Base-by-base conservation (phyloP, 768 basidiomycete species). In the Artomyces pyxidatus region DNA sequence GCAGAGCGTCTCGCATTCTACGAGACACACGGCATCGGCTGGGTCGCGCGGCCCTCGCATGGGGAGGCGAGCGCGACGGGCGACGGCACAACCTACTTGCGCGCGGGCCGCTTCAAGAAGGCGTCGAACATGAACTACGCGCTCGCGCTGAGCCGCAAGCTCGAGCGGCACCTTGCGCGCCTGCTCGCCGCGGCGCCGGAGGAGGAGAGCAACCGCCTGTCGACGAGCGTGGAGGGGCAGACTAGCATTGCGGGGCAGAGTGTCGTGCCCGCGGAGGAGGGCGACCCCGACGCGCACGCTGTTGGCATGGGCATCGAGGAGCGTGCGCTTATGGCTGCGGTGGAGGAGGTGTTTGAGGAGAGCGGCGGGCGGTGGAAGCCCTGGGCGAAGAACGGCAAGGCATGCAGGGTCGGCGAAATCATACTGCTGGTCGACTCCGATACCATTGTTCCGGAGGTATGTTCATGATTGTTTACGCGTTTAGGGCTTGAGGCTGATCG, bases 1-100 rank as follows among this genome's bases (percentile, higher is more conserved):
- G 68, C 73, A 6, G 63, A 65, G 19, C 72, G 81, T 38, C 63
- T 73, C 49, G 65, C 68, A 11, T 81, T 73, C 59, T 82, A 83
- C 61, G 73, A 73, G 8, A 70, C 70, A 11, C 76, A 80, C 55
- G 73, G 71, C 51, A 76, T 81, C 48, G 80, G 74, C 32, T 83
- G 75, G 69, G 75, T 80, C 50, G 73, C 81, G 30, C 71, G 81
- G 41, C 81, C 81, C 5, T 67, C 67, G 49, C 78, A 82, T 58
- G 65, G 66, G 52, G 59, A 66, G 53, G 51, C 30, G 44, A 59
- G 56, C 53, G 50, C 58, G 61, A 55, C 6, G 23, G 46, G 45
- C 32, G 64, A 70, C 56, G 77, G 73, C 11, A 68, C 72, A 55
- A 66, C 70, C 46, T 57, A 38, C 45, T n/a, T 40, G 21, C 72